Evolutionary conservation across 768 basidiomycete genomes (phyloP).

Genomic region (Pleurotus tuoliensis): DNA sequence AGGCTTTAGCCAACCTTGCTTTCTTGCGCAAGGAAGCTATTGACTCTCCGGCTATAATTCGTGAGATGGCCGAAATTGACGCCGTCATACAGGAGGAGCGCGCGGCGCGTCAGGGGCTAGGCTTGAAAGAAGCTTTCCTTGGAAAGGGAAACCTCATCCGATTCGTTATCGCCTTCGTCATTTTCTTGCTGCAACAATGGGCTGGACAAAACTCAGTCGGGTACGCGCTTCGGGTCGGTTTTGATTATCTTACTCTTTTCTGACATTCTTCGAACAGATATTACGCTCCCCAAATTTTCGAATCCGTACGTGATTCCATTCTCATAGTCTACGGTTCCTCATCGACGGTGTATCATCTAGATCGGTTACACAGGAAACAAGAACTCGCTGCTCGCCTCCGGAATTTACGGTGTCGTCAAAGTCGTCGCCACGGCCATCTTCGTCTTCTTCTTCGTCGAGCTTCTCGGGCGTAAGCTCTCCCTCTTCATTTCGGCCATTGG

Average conservation of each 20-base stretch:
- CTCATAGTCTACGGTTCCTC: constrained; percentile 1
- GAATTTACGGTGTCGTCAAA: constrained; percentile 68
- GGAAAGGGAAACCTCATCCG: constrained; percentile 80
- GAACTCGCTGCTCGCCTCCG: constrained; percentile 67
- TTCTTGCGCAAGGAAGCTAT: constrained; percentile 27
- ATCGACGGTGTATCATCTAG: constrained; percentile 22
- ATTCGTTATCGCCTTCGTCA: constrained; percentile 79
- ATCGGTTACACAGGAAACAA: constrained; percentile 62
- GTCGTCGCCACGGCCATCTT: constrained; percentile 63
- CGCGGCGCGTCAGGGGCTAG: constrained; percentile 57
- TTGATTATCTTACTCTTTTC: not conserved
- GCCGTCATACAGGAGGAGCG: constrained; percentile 28
- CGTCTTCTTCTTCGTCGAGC: constrained; percentile 65
- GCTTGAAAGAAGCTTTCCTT: constrained; percentile 67
- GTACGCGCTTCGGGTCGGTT: constrained; percentile 7
- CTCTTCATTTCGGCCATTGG: constrained; percentile 71
- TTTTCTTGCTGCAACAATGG: constrained; percentile 83
- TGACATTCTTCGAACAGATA: constrained; percentile 27
- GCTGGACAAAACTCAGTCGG: constrained; percentile 79
- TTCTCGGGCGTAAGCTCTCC: constrained; percentile 64
- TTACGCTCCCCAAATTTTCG: constrained; percentile 73
- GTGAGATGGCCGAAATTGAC: constrained; percentile 29
- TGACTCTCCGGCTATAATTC: constrained; percentile 24
- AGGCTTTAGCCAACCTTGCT: constrained; percentile 28
- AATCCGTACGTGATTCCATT: constrained; percentile 38